Evolutionary conservation across 148 eudicot species (phyloP).

Genomic region (Amaranthus hypochondriacus): DNA sequence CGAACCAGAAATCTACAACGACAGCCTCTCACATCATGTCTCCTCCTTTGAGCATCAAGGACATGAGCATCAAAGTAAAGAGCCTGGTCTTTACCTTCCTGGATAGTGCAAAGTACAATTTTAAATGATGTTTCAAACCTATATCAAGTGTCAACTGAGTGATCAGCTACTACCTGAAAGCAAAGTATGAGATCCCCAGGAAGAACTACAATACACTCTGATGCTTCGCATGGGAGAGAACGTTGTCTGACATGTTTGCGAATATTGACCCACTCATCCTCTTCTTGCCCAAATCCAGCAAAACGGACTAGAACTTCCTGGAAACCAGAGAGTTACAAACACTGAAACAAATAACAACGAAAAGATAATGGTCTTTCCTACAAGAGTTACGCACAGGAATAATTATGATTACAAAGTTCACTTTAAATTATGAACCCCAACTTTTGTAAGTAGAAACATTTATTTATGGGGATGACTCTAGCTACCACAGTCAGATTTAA

Average conservation of each 20-base stretch:
- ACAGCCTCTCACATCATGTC: conserved; percentile 96
- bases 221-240: conserved; percentile 90
- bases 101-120: conserved; percentile 16
- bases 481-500: too few relatives aligned
- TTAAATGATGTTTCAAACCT: conserved; percentile 1
- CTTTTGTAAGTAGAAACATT: too few relatives aligned
- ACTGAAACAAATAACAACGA: conserved; percentile 6
- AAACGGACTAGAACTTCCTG: conserved; percentile 95
- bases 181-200: conserved; percentile 90
- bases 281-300: conserved; percentile 89
- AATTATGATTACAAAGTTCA: too few relatives aligned
- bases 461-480: too few relatives aligned
- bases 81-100: conserved; percentile 99
- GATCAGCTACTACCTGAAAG: conserved; percentile 64
- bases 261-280: conserved; percentile 95
- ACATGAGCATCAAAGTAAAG: conserved; percentile 97
- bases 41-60: conserved; percentile 88
- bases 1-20: conserved; percentile 97
- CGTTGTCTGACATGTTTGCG: conserved; percentile 86
- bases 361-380: not conserved
- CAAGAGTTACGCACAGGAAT: not conserved
- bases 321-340: conserved; percentile 23
- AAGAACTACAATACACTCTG: conserved; percentile 88
- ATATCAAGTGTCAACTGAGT: not conserved
- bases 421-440: too few relatives aligned